A percentile compares a stretch with the other conserved stretches of the same genome.
Conservation (phyloP, 2,329 filamentous ascomycete species). For the Myotisia sp. region DNA sequence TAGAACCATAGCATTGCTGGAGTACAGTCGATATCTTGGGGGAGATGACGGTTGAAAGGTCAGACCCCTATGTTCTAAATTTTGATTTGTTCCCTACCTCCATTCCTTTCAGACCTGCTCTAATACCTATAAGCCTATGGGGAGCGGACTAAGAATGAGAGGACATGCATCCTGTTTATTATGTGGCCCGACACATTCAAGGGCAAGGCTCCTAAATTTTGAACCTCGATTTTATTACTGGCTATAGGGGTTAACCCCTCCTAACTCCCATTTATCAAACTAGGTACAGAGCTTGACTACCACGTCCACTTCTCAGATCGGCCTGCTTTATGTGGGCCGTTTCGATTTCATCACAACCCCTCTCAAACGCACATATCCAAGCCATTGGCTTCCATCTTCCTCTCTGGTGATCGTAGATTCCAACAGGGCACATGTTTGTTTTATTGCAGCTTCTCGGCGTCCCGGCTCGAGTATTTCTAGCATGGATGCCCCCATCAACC, state of each 20-base stretch:
- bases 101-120: conserved; percentile 42
- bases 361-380: conserved; percentile 35
- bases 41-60: too few species aligned
- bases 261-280: too few species aligned
- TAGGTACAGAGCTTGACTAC: too few species aligned
- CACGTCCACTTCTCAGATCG: too few species aligned
- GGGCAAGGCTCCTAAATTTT: background rate
- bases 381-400: conserved; percentile 41
- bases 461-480: conserved; percentile 39
- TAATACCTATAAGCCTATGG: conserved; percentile 34
- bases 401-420: conserved; percentile 41
- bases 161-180: conserved; percentile 24
- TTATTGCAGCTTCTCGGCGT: conserved; percentile 40
- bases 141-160: conserved; percentile 44
- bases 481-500: conserved; percentile 47
- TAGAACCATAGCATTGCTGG: conserved; percentile 12
- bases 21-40: background rate
- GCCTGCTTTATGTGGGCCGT: background rate
- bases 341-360: conserved; percentile 25
- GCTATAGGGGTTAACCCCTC: too few species aligned
- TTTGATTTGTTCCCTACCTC: conserved; percentile 19
- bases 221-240: too few species aligned
- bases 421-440: conserved; percentile 42
- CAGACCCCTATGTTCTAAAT: too few species aligned
- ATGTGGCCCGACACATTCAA: background rate